phyloP scores from a whole-genome alignment of 257 asterid species.

The Solanum chiquidenum region DNA sequence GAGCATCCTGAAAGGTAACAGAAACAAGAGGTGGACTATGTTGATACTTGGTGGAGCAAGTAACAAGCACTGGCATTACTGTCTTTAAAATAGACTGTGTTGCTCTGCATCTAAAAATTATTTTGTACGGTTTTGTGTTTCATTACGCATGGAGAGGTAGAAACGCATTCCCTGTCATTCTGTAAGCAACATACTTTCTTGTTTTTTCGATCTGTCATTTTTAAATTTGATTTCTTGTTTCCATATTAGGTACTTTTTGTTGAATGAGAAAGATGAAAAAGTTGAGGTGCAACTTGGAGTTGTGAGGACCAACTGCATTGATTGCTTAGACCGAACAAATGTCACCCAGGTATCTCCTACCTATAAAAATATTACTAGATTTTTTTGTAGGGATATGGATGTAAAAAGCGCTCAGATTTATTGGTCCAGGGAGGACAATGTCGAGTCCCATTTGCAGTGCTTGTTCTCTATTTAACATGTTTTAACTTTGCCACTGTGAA shows the following conservation, averaged over 20 bases:
- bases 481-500: background rate
- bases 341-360: slow-evolving; percentile 67
- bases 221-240: background rate
- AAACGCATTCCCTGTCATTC: background rate
- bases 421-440: background rate
- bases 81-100: background rate
- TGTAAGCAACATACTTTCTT: background rate
- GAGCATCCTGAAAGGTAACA: background rate
- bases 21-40: background rate
- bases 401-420: background rate
- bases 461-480: background rate
- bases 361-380: background rate
- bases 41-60: background rate
- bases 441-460: background rate
- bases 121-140: background rate
- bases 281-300: slow-evolving; percentile 74
- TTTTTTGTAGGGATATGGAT: background rate
- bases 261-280: slow-evolving; percentile 79
- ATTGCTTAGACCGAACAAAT: slow-evolving; percentile 97
- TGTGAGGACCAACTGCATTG: slow-evolving; percentile 88
- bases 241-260: slow-evolving; percentile 47
- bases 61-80: background rate
- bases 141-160: background rate
- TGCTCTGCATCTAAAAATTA: background rate
- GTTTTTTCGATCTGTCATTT: background rate